Base-by-base conservation (phyloP, 495 filamentous ascomycete species). In the Annulohypoxylon maeteangense region DNA sequence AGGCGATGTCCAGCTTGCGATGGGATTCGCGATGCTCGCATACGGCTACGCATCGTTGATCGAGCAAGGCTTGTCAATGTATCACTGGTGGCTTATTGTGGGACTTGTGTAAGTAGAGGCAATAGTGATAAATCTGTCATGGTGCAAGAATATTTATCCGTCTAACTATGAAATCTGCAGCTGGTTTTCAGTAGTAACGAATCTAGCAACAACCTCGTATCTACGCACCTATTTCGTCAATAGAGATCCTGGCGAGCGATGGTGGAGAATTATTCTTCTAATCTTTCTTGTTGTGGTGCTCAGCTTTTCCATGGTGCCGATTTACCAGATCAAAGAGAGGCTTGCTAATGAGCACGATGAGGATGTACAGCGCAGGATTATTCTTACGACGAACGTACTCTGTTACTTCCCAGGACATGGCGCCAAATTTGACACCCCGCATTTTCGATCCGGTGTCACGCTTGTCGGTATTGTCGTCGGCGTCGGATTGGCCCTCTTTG, bases 1-100 rank as follows among this genome's bases (percentile, higher is more conserved):
- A 11, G 71, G 67, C 20, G 71, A 74, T n/a, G 63, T 70, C 22
- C 71, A 74, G 58, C 71, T 74, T 31, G 71, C 67, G 29, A 67
- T 66, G 22, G 71, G 71, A 29, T 63, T 70, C 36, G 62, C 71
- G 7, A 25, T 74, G 44, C 67, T 74, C 44, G 53, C 31, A 12
- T 74, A 67, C 36, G 71, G 62, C 25, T 67, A 70, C 54, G 32
- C 57, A 10, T 53, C 71, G 14, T 40, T 74, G 29, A 14, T 45
- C 12, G 61, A 65, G 32, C 66, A 67, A 31, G 71, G 71, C 42
- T 48, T 74, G 53, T 70, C 67, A 22, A 65, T 74, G 58, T 74
- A 74, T 55, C 62, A 70, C 31, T 74, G 71, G 71, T 74, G 71
- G 71, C 71, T 74, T n/a, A 70, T 74, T 40, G 55, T 74, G 29